Conservation (phyloP, 169 alveolate genomes). For the Cryptosporidium parvum region DNA sequence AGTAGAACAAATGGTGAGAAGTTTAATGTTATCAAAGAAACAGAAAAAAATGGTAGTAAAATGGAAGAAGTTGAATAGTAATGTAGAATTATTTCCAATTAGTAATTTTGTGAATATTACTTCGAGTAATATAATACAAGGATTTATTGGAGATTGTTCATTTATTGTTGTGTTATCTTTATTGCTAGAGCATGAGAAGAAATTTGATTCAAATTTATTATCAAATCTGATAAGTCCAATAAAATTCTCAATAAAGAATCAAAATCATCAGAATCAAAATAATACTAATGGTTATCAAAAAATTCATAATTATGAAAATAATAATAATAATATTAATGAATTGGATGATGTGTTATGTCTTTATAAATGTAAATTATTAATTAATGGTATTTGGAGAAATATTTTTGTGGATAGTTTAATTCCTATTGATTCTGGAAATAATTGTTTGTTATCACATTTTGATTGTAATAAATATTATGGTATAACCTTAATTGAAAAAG, state of each 20-base stretch:
- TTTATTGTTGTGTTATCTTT: conserved; percentile 90
- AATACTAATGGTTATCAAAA: background rate
- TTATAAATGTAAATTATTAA: conserved; percentile 87
- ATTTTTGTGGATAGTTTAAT: conserved; percentile 92
- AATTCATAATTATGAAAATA: background rate
- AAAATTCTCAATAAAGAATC: conserved; percentile 6
- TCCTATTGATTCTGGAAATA: conserved; percentile 84
- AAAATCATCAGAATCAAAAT: background rate
- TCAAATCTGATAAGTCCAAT: conserved; percentile 83
- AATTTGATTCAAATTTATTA: conserved; percentile 84
- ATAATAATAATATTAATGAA: conserved; percentile 30
- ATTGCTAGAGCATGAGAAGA: conserved; percentile 89
- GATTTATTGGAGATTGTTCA: conserved; percentile 94
- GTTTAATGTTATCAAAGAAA: conserved; percentile 72
- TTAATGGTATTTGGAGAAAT: conserved; percentile 91
- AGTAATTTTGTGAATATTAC: conserved; percentile 73
- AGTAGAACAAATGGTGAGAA: conserved; percentile 9
- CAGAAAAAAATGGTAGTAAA: conserved; percentile 73
- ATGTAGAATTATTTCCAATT: conserved; percentile 39
- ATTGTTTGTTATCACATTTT: conserved; percentile 90
- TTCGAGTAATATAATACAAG: conserved; percentile 84
- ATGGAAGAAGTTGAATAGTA: conserved; percentile 79
- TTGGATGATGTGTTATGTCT: conserved; percentile 80
- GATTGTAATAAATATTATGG: conserved; percentile 87
- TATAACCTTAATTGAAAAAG: conserved; percentile 93